Conservation (phyloP, 192 early-diverging fungal genomes). For the Entomortierella beljakovae region DNA sequence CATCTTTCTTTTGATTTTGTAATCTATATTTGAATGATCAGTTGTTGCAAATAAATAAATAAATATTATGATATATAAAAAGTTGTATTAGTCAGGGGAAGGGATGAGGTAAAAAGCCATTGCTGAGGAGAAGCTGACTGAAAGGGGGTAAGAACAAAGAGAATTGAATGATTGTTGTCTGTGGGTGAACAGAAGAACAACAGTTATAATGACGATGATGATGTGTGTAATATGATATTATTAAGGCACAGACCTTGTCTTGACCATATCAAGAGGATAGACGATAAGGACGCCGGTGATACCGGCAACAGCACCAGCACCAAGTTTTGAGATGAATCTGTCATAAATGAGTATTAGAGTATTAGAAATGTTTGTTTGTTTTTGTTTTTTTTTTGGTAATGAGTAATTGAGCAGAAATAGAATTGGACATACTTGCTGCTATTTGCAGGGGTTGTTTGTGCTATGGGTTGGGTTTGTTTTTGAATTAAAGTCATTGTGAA, state of each 20-base stretch:
- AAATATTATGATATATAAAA: too few species aligned
- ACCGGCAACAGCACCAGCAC: slow-evolving; percentile 69
- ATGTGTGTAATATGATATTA: slow-evolving; percentile 6
- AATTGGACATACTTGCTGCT: slow-evolving; percentile 1
- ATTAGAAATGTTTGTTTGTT: background rate
- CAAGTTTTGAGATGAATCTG: slow-evolving; percentile 56
- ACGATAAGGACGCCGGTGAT: slow-evolving; percentile 70
- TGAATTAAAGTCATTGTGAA: background rate
- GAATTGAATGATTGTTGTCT: background rate
- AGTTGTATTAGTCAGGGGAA: slow-evolving; percentile 2
- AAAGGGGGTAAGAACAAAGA: too few species aligned
- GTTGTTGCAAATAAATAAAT: too few species aligned
- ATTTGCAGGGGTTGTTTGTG: too few species aligned
- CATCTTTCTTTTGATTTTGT: slow-evolving; percentile 67
- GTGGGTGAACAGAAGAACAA: too few species aligned
- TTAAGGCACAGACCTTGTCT: slow-evolving; percentile 58
- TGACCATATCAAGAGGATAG: slow-evolving; percentile 79
- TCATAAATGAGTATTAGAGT: slow-evolving; percentile 26
- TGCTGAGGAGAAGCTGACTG: too few species aligned
- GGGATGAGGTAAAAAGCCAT: too few species aligned
- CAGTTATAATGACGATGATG: background rate
- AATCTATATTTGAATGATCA: slow-evolving; percentile 27
- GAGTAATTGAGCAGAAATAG: background rate
- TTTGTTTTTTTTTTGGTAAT: background rate
- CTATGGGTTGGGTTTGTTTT: too few species aligned